A percentile compares a stretch with the other conserved stretches of the same genome.
These are phyloP conservation scores for Pythium brassicae DNA, from an alignment of 352 stramenopile species.

Conservation along the genomic window DNA sequence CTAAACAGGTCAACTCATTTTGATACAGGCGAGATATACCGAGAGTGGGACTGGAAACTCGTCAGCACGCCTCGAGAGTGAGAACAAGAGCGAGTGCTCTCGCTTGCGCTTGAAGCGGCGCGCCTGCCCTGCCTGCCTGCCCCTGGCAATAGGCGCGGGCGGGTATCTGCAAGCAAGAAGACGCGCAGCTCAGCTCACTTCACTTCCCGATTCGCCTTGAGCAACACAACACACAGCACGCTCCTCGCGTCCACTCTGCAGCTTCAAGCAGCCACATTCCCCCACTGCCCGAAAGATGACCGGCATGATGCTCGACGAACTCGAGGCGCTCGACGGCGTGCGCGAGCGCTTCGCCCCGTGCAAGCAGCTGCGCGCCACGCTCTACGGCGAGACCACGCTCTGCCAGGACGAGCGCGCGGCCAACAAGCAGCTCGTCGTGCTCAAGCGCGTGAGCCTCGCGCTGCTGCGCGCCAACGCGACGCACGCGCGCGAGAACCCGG, in stretches of 20 bases:
- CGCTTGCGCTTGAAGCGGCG: too few species aligned
- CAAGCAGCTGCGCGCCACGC: slow-evolving; percentile 36
- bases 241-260: too few species aligned
- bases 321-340: slow-evolving; percentile 11
- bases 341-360: slow-evolving; percentile 28
- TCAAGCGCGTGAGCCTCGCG: slow-evolving; percentile 46
- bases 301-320: neutral
- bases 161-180: too few species aligned
- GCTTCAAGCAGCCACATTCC: neutral
- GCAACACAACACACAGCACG: neutral
- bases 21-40: too few species aligned
- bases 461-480: slow-evolving; percentile 33
- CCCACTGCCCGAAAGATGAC: neutral
- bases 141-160: too few species aligned
- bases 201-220: too few species aligned
- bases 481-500: slow-evolving; percentile 33
- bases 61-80: too few species aligned
- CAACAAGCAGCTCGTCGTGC: slow-evolving; percentile 36
- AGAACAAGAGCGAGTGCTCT: too few species aligned
- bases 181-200: too few species aligned
- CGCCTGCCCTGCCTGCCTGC: too few species aligned
- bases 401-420: slow-evolving; percentile 27
- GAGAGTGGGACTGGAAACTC: too few species aligned
- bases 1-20: too few species aligned
- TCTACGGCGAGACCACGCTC: slow-evolving; percentile 54